Evolutionary conservation across 2,329 filamentous ascomycete genomes (phyloP), one percentile per base, ranked within the genome.

Genomic region (Trichothecium roseum): DNA sequence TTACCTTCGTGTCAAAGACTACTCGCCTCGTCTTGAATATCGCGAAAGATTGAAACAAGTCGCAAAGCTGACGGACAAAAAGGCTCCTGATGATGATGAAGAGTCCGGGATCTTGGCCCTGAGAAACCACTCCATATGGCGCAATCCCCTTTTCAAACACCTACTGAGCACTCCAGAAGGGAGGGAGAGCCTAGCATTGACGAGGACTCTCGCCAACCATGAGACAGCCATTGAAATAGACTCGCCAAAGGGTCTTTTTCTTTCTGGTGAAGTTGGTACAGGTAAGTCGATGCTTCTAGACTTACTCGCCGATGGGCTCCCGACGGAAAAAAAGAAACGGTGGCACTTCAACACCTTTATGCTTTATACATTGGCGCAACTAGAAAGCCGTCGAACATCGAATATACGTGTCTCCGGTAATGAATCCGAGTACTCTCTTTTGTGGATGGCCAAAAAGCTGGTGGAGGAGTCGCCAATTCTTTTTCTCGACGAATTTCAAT

Each of bases 341-440:
- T 87, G 81, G 77, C 84, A 89, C 51, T 91, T 87, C 58, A 86
- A 85, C 52, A 86, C 81, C 0, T 91, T 91, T 48, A 91, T 91
- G 81, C 64, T 89, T 8, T 78, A 88, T 44, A 78, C 75, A 0
- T 68, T 88, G 32, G 79, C 82, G 1, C 77, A 78, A 34, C 63
- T 91, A 1, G 84, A 89, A 46, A 62, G 68, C 10, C 68, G 83
- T 30, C 66, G 84, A 46, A 64, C 61, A 38, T 45, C 33, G 6
- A 26, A 27, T 28, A 6, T 46, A 3, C 38, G 44, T 12, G 18
- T 36, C 3, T 7, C 37, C 7, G 36, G 26, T 44, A 12, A 42
- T 36, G 45, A 40, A 42, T 54, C 54, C 45, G 45, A 86, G 38
- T 77, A 86, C 54, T 83, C 81, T 0, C 54, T 89, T 17, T 57